phyloP scores from a whole-genome alignment of 148 eudicot genomes.

The Nepenthes gracilis region DNA sequence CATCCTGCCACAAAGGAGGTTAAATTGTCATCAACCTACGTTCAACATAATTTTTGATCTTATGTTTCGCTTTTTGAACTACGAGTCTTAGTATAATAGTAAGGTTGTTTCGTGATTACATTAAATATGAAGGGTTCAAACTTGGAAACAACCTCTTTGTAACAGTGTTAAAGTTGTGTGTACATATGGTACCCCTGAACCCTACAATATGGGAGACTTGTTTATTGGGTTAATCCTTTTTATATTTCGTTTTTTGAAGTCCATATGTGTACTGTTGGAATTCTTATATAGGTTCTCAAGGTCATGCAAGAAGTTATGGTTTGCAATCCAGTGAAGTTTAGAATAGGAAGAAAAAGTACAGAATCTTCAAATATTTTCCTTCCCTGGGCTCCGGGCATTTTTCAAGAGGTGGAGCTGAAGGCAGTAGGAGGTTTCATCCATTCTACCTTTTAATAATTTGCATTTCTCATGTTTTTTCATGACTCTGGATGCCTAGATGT shows the following conservation, averaged over 20 bases:
- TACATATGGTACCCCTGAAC: no score
- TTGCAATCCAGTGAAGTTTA: constrained; percentile 52
- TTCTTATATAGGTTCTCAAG: constrained; percentile 40
- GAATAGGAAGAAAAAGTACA: constrained; percentile 18
- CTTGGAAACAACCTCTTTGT: no score
- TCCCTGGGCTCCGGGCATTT: constrained; percentile 71
- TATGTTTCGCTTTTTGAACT: neutral
- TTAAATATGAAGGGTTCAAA: no score
- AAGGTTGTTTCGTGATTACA: no score
- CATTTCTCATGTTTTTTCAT: constrained; percentile 5
- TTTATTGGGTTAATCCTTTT: neutral
- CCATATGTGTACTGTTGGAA: neutral
- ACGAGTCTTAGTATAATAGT: neutral
- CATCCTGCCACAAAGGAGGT: constrained; percentile 47
- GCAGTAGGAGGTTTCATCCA: constrained; percentile 52
- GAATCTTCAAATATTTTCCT: constrained; percentile 39
- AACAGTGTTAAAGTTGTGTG: no score
- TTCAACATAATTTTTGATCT: neutral
- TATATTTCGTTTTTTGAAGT: neutral
- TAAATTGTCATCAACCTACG: constrained; percentile 6
- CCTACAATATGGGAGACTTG: no score
- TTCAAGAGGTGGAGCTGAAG: constrained; percentile 71
- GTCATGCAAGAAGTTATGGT: constrained; percentile 83
- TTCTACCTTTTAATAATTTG: constrained; percentile 2
- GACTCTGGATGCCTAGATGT: constrained; percentile 6